Base-by-base conservation (phyloP, 345 rosid genomes). In the Citrus hindsii region DNA sequence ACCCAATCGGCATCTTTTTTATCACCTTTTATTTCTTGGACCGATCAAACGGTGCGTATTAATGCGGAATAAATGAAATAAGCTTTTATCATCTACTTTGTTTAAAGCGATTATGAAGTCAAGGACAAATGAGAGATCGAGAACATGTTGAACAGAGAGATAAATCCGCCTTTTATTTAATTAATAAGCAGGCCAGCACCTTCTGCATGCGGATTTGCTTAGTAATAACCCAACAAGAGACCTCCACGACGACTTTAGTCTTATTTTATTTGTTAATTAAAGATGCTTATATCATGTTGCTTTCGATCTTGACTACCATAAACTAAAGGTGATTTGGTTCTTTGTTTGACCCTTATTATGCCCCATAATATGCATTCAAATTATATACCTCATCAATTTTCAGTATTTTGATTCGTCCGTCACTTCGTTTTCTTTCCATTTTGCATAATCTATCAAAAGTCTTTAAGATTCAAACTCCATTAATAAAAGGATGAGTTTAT, bases 161-260 rank as follows among this genome's bases (percentile, higher is more conserved):
- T 9, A 66, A 66, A 53, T n/a, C 33, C 3, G 1, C 1, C 51
- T 13, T 46, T 35, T 0, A 35, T 35, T 35, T 46, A 12, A 13
- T 13, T 46, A 46, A 53, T 46, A 35, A 24, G 40, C 27, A 58
- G 28, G 24, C 38, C 51, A 27, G 40, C 69, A 63, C 70, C 63
- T 74, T 75, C 60, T 63, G 77, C 77, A 62, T 46, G 64, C 48
- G 46, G 70, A 75, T 63, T 63, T 27, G 69, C 70, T 32, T 33
- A 72, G 46, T 3, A 33, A 55, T 71, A 38, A n/a, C 25, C 53
- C 71, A 38, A 40, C 53, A 71, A 53, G 35, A 24, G 58, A 63
- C 14, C 48, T 42, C 12, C 58, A 21, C 35, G 42, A 32, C n/a
- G 3, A 58, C 7, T 58, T 35, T 13, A 35, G 7, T 10, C 3